These are phyloP conservation scores for Daldinia childiae DNA, from an alignment of 495 filamentous ascomycete species.

Conservation along the genomic window DNA sequence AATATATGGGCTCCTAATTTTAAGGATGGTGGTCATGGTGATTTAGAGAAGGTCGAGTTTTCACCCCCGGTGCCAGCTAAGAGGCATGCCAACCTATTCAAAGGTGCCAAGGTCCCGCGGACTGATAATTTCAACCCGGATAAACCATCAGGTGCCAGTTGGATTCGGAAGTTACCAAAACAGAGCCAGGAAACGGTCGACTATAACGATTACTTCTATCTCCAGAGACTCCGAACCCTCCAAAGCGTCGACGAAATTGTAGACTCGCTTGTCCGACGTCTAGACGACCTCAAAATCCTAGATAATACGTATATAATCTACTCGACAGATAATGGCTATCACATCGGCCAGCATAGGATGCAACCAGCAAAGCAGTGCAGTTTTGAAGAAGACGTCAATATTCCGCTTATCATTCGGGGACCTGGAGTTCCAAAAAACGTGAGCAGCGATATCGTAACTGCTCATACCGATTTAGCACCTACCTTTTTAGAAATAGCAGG, in stretches of 20 bases:
- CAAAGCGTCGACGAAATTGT: slow-evolving; percentile 78
- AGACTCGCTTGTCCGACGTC: slow-evolving; percentile 60
- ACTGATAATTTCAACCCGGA: slow-evolving; percentile 65
- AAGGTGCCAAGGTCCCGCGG: slow-evolving; percentile 58
- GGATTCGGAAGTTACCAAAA: slow-evolving; percentile 64
- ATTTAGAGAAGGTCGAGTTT: slow-evolving; percentile 49
- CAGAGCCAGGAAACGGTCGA: slow-evolving; percentile 65
- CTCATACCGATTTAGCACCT: slow-evolving; percentile 75
- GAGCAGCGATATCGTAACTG: slow-evolving; percentile 65
- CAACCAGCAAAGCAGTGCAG: slow-evolving; percentile 77
- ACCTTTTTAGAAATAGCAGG: slow-evolving; percentile 68
- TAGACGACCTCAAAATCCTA: slow-evolving; percentile 62
- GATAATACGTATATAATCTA: slow-evolving; percentile 79
- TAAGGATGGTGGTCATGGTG: slow-evolving; percentile 47
- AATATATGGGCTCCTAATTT: slow-evolving; percentile 53
- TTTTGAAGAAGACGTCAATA: slow-evolving; percentile 78
- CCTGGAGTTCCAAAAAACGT: slow-evolving; percentile 61
- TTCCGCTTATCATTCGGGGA: slow-evolving; percentile 71
- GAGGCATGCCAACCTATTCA: slow-evolving; percentile 60
- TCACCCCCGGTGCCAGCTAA: slow-evolving; percentile 61
- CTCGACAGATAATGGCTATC: slow-evolving; percentile 78
- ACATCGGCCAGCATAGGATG: slow-evolving; percentile 77
- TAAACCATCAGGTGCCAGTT: slow-evolving; percentile 65
- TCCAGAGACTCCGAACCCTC: slow-evolving; percentile 67
- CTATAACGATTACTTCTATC: slow-evolving; percentile 75